These are phyloP conservation scores for Chernovozyma aurita DNA, from an alignment of 1,139 yeast species.

Conservation along the genomic window DNA sequence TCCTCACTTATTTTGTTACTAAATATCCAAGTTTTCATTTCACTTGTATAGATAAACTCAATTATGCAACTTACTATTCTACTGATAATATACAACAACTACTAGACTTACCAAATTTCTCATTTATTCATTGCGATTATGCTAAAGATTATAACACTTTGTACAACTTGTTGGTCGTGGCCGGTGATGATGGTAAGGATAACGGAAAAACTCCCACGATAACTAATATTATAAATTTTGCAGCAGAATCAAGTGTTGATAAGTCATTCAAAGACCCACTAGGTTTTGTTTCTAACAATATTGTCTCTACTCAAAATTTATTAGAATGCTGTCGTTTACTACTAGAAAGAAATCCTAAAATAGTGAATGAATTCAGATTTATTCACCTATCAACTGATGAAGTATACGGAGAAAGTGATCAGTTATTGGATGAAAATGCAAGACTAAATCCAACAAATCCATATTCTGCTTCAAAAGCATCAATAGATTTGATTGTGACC, in stretches of 20 bases:
- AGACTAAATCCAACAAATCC: constrained; percentile 52
- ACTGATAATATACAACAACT: constrained; percentile 20
- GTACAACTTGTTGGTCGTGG: constrained; percentile 9
- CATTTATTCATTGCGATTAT: constrained; percentile 35
- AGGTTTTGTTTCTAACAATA: constrained; percentile 45
- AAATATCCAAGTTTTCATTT: constrained; percentile 37
- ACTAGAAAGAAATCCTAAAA: constrained; percentile 4
- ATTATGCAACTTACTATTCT: constrained; percentile 25
- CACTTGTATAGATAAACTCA: constrained; percentile 46
- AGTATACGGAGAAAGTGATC: constrained; percentile 45
- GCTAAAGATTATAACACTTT: constrained; percentile 19
- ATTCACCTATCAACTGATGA: constrained; percentile 61
- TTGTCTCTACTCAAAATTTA: constrained; percentile 46
- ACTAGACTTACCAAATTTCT: constrained; percentile 18
- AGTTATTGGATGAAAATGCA: constrained; percentile 30
- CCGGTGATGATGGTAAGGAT: too few relatives aligned
- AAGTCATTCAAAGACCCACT: constrained; percentile 44
- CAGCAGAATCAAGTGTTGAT: constrained; percentile 60
- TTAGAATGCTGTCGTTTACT: constrained; percentile 36
- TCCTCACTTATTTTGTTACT: constrained; percentile 34
- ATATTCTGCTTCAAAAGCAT: constrained; percentile 57
- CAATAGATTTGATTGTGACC: constrained; percentile 47
- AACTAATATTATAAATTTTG: constrained; percentile 45
- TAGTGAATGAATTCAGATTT: constrained; percentile 15
- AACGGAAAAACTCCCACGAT: constrained; percentile 13